These are phyloP conservation scores for Naematelia aurantialba DNA, from an alignment of 768 basidiomycete species.

Conservation along the genomic window DNA sequence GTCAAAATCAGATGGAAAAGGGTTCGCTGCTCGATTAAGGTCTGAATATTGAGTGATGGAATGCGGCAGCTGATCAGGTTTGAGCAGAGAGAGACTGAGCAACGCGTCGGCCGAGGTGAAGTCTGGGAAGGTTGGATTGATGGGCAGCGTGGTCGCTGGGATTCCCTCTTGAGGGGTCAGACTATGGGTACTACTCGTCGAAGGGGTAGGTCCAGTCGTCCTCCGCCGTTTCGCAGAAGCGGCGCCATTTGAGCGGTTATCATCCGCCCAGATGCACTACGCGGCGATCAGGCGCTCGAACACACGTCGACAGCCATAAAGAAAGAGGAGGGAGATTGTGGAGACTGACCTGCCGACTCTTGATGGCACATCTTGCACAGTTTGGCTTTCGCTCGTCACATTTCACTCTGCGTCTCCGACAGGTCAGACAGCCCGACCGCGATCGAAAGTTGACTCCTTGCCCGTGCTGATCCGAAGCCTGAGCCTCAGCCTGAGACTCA, in stretches of 20 bases:
- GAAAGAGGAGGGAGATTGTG: not conserved
- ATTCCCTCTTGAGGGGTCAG: not conserved
- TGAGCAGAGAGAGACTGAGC: not conserved
- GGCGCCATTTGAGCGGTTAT: not conserved
- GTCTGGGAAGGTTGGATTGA: not conserved
- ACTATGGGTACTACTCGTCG: not conserved
- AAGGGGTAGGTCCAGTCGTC: not conserved
- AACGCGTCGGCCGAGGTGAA: not conserved
- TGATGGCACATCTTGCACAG: slow-evolving; percentile 15
- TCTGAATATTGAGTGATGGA: not conserved
- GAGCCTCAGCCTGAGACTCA: too few species aligned
- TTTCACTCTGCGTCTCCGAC: slow-evolving; percentile 17
- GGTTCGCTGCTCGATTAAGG: not conserved
- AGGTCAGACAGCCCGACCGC: slow-evolving; percentile 14
- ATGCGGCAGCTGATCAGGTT: not conserved
- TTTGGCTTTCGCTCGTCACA: slow-evolving; percentile 20
- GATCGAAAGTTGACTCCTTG: too few species aligned
- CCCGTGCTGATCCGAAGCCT: too few species aligned
- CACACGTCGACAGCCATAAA: not conserved
- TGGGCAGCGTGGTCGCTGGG: not conserved
- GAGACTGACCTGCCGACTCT: not conserved
- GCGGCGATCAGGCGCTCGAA: not conserved
- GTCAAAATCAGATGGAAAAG: not conserved
- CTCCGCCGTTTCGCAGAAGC: too few species aligned
- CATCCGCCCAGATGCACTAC: not conserved